Conservation (phyloP, 1,139 yeast genomes). For the Ogataea hybrid region DNA sequence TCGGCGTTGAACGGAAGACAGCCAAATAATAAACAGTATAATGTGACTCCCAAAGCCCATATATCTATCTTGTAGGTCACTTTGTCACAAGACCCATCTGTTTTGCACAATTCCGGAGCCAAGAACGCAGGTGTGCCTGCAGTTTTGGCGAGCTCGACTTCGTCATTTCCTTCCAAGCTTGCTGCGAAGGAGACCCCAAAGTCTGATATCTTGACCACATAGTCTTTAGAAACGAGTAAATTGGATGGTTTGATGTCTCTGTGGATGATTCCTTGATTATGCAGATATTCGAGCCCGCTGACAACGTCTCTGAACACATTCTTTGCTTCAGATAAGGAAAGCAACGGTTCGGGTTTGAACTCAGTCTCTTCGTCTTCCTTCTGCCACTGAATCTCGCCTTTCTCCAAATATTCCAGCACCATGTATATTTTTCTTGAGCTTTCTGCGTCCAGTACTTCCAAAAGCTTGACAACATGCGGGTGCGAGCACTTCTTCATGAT, state of each 20-base stretch:
- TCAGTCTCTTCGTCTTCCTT: constrained; percentile 24
- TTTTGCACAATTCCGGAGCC: constrained; percentile 72
- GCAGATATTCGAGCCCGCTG: constrained; percentile 88
- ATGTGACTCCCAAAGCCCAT: constrained; percentile 96
- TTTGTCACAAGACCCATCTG: constrained; percentile 40
- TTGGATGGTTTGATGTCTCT: constrained; percentile 98
- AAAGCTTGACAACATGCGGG: constrained; percentile 81
- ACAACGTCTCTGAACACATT: constrained; percentile 81
- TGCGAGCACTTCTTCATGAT: constrained; percentile 94
- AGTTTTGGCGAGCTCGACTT: constrained; percentile 81
- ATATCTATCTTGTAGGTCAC: constrained; percentile 82
- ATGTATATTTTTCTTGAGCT: constrained; percentile 83
- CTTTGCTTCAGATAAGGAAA: constrained; percentile 65
- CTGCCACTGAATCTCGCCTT: constrained; percentile 93
- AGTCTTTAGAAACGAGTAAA: constrained; percentile 67
- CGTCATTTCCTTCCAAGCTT: constrained; percentile 60
- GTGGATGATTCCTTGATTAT: constrained; percentile 91
- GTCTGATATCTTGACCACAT: constrained; percentile 87
- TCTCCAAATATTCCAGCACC: constrained; percentile 86
- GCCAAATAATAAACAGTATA: constrained; percentile 87
- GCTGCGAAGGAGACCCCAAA: constrained; percentile 93
- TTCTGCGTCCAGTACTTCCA: constrained; percentile 88
- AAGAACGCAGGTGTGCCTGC: constrained; percentile 91
- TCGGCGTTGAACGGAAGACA: constrained; percentile 88
- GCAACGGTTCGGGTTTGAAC: constrained; percentile 45